Conservation (phyloP, 116 monocot genomes). For the Cymodocea nodosa region DNA sequence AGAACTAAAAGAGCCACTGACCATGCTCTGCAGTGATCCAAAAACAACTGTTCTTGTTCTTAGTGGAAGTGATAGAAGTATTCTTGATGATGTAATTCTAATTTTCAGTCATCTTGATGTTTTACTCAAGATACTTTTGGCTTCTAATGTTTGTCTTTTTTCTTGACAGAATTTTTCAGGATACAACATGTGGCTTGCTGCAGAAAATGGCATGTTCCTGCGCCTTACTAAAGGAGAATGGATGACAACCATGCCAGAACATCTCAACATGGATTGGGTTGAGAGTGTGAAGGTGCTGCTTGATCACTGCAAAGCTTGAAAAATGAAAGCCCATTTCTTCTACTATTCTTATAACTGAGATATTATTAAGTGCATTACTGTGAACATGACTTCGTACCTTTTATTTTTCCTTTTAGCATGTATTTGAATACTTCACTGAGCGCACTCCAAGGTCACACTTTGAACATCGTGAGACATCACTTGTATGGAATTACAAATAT, state of each 20-base stretch:
- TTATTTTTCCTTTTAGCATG: conserved; percentile 51
- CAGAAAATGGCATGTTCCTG: conserved; percentile 98
- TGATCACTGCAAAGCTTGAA: not conserved
- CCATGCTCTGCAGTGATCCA: conserved; percentile 57
- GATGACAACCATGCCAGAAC: conserved; percentile 99
- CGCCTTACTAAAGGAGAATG: conserved; percentile 89
- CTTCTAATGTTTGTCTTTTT: not conserved
- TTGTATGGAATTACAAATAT: conserved; percentile 99
- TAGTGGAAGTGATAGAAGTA: conserved; percentile 94
- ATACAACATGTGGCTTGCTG: conserved; percentile 95
- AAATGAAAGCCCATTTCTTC: too few relatives aligned
- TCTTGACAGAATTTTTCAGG: conserved; percentile 80
- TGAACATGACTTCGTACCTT: not conserved
- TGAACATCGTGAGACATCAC: conserved; percentile 93
- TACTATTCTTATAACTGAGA: too few relatives aligned
- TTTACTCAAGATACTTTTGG: not conserved
- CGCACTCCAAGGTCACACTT: conserved; percentile 97
- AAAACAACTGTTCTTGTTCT: conserved; percentile 86
- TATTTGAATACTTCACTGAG: conserved; percentile 98
- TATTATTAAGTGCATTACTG: not conserved
- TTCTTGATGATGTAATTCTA: conserved; percentile 70
- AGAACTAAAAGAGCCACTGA: conserved; percentile 59
- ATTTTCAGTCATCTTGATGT: not conserved
- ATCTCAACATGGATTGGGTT: conserved; percentile 99
- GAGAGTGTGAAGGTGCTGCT: conserved; percentile 85